phyloP scores from a whole-genome alignment of 2,329 filamentous ascomycete species.

The Talaromyces verruculosus region DNA sequence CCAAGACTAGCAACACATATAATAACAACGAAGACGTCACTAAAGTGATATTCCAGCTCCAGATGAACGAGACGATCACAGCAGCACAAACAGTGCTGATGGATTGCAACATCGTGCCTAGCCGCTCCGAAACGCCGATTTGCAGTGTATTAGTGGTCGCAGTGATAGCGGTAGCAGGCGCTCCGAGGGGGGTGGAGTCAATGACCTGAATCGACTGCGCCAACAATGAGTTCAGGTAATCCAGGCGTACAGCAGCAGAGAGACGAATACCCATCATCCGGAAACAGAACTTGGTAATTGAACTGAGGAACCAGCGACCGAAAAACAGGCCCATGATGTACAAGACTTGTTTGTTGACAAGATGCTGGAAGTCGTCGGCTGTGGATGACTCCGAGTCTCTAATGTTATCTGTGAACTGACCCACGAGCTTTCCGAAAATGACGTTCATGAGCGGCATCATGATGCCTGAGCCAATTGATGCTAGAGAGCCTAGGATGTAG shows the following conservation, averaged over 20 bases:
- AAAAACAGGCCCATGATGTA: constrained; percentile 8
- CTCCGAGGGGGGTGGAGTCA: constrained; percentile 52
- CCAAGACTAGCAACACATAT: constrained; percentile 40
- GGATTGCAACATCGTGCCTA: constrained; percentile 47
- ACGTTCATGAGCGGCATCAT: constrained; percentile 57
- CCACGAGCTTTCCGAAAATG: constrained; percentile 57
- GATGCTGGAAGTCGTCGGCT: constrained; percentile 14
- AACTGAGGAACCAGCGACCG: constrained; percentile 4
- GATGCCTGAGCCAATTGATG: constrained; percentile 22
- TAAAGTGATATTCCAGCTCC: constrained; percentile 55
- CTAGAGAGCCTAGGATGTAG: not conserved
- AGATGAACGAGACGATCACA: constrained; percentile 54
- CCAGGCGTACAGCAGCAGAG: constrained; percentile 51
- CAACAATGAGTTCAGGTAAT: constrained; percentile 53
- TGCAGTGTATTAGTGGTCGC: constrained; percentile 55
- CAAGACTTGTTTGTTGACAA: not conserved
- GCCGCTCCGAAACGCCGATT: constrained; percentile 55
- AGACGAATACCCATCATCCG: constrained; percentile 53
- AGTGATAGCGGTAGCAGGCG: constrained; percentile 54
- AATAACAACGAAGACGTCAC: constrained; percentile 50
- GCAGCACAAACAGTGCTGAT: constrained; percentile 46
- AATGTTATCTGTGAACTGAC: constrained; percentile 49
- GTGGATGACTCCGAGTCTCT: constrained; percentile 52
- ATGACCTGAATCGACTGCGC: constrained; percentile 51
- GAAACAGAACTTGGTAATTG: constrained; percentile 43